These are phyloP conservation scores for Knoxia roxburghii DNA, from an alignment of 257 asterid species.

Conservation along the genomic window DNA sequence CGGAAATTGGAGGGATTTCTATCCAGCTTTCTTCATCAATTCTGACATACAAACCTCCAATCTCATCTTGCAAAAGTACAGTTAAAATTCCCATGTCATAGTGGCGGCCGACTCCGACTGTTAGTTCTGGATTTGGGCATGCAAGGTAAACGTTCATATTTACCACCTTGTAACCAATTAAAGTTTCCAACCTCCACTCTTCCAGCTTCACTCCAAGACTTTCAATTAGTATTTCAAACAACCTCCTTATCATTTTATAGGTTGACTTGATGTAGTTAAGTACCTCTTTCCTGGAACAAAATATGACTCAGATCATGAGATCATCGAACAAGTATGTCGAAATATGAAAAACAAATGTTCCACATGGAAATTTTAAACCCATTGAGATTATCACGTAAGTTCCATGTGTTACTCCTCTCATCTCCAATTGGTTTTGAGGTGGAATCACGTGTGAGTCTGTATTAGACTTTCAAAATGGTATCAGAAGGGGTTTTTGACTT, in stretches of 20 bases:
- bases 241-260: not conserved
- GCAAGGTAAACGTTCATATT: not conserved
- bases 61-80: not conserved
- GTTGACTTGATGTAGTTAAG: not conserved
- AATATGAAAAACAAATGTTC: too few relatives aligned
- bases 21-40: not conserved
- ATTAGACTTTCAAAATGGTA: too few relatives aligned
- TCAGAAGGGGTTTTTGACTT: too few relatives aligned
- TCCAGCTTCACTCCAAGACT: not conserved
- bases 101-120: not conserved
- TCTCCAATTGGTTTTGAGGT: too few relatives aligned
- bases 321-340: too few relatives aligned
- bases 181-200: not conserved
- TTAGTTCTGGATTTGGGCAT: conserved; percentile 1
- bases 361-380: too few relatives aligned
- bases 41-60: not conserved
- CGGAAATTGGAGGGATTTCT: not conserved
- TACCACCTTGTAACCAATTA: not conserved
- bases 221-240: not conserved
- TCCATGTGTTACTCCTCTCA: too few relatives aligned
- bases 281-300: not conserved
- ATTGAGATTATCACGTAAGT: too few relatives aligned
- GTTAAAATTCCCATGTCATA: not conserved
- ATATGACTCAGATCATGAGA: too few relatives aligned
- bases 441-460: too few relatives aligned